Evolutionary conservation across 2,329 filamentous ascomycete species (phyloP), one percentile per base, ranked within the genome.

Genomic region (Fusarium pseudograminearum): DNA sequence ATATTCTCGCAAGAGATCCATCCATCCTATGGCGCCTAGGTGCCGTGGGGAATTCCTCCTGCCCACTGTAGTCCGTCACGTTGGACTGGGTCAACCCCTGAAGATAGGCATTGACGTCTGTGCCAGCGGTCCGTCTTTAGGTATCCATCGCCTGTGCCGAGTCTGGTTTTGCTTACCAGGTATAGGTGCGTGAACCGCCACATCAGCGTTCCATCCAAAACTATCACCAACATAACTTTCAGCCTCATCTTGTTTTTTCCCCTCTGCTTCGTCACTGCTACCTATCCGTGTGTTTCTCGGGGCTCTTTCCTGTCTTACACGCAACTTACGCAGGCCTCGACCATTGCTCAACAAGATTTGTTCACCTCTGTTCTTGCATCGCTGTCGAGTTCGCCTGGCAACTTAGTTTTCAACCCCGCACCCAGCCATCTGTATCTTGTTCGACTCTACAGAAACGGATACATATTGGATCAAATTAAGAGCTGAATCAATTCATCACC

Each of bases 361-460:
- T 72, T 73, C 64, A 57, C 55, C 34, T 30, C 14, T 66, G 45
- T 61, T 56, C 57, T 64, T 44, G 46, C 54, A 33, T 57, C 62
- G 44, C 45, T 53, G 63, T 64, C 48, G 18, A 28, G 60, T 45
- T 53, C 56, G 51, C 47, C 48, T 31, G 36, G 33, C 55, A 61
- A 67, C 15, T 18, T 44, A 28, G 57, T 40, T 45, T 56, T 57
- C 57, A 38, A 72, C 72, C 72, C 72, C 72, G 72, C 71, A 71
- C 59, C 57, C 47, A 61, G 40, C 48, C 66, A 70, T 61, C 61
- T 52, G 58, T 61, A 65, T 54, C 45, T 63, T 70, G 59, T 30
- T 64, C 48, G 36, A 50, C 45, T 61, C 41, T 52, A 57, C n/a
- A 8, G 36, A 40, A 20, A 38, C 36, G 36, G 55, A 45, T 44